phyloP scores from a whole-genome alignment of 2,329 filamentous ascomycete species.

The Fusarium irregulare region DNA sequence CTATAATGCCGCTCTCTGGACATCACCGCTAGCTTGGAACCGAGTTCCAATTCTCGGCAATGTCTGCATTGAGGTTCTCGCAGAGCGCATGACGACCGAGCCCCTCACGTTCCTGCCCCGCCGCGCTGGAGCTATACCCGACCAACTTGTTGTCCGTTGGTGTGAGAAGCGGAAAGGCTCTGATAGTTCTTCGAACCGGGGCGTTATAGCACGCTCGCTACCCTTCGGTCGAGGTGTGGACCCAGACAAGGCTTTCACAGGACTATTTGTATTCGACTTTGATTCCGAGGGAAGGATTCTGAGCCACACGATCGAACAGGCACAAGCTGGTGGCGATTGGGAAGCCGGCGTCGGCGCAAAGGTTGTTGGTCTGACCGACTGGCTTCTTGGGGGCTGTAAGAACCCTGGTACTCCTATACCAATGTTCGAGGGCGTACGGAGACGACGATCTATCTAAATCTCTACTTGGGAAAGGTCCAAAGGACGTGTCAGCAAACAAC shows the following conservation, averaged over 20 bases:
- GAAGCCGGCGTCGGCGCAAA: slow-evolving; percentile 83
- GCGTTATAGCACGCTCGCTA: slow-evolving; percentile 59
- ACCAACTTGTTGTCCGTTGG: slow-evolving; percentile 67
- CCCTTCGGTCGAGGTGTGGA: slow-evolving; percentile 53
- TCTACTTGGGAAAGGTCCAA: not conserved
- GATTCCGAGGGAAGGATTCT: slow-evolving; percentile 85
- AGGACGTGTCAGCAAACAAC: not conserved
- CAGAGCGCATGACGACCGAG: slow-evolving; percentile 83
- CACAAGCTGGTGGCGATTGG: slow-evolving; percentile 84
- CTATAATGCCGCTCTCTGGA: slow-evolving; percentile 95
- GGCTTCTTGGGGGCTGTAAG: slow-evolving; percentile 83
- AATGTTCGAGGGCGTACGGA: slow-evolving; percentile 50
- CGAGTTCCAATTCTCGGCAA: slow-evolving; percentile 90
- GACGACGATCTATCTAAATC: slow-evolving; percentile 35
- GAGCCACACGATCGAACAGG: slow-evolving; percentile 94
- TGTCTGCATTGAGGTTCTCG: slow-evolving; percentile 86
- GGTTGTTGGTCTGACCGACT: slow-evolving; percentile 93
- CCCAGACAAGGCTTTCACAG: slow-evolving; percentile 82
- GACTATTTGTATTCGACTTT: slow-evolving; percentile 95
- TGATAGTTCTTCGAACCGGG: slow-evolving; percentile 42
- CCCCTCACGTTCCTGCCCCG: slow-evolving; percentile 61
- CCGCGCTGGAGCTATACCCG: slow-evolving; percentile 64
- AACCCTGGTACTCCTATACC: slow-evolving; percentile 51
- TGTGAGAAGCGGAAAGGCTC: slow-evolving; percentile 82
- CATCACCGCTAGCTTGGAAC: slow-evolving; percentile 95